Evolutionary conservation across 371 early-diverging fungal species (phyloP).

Genomic region (Mucor mucedo): DNA sequence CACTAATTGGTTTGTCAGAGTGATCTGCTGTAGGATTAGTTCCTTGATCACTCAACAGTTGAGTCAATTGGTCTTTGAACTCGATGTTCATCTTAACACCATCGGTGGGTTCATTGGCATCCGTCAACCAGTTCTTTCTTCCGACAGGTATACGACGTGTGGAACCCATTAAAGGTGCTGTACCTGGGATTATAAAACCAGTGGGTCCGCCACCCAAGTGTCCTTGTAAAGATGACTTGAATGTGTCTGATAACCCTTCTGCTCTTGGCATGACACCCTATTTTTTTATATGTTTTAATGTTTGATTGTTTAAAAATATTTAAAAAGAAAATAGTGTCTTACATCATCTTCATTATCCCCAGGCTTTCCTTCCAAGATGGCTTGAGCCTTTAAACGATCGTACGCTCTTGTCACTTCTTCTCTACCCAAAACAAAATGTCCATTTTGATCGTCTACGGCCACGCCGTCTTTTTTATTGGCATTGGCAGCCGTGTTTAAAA

Average conservation of each 20-base stretch:
- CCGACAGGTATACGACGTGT: conserved; percentile 39
- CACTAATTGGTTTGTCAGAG: conserved; percentile 43
- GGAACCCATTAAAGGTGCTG: conserved; percentile 46
- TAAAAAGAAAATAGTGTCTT: not conserved
- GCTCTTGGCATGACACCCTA: conserved; percentile 44
- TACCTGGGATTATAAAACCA: conserved; percentile 53
- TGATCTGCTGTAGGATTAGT: conserved; percentile 12
- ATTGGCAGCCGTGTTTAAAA: conserved; percentile 63
- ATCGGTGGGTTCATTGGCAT: conserved; percentile 10
- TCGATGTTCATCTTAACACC: conserved; percentile 24
- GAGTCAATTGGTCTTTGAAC: conserved; percentile 27
- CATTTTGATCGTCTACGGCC: conserved; percentile 38
- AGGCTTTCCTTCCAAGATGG: conserved; percentile 49
- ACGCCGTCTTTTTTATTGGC: conserved; percentile 52
- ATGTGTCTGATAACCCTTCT: conserved; percentile 46
- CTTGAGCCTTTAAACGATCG: conserved; percentile 50
- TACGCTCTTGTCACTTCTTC: conserved; percentile 45
- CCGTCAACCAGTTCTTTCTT: conserved; percentile 25
- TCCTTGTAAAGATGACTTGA: conserved; percentile 42
- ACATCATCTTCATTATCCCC: conserved; percentile 22
- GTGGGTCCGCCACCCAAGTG: conserved; percentile 41
- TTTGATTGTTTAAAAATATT: not conserved
- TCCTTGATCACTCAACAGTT: conserved; percentile 9
- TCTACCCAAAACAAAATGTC: conserved; percentile 32
- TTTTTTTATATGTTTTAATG: not conserved